Evolutionary conservation across 75 land plant species (phyloP).

Genomic region (Selaginella tamariscina): DNA sequence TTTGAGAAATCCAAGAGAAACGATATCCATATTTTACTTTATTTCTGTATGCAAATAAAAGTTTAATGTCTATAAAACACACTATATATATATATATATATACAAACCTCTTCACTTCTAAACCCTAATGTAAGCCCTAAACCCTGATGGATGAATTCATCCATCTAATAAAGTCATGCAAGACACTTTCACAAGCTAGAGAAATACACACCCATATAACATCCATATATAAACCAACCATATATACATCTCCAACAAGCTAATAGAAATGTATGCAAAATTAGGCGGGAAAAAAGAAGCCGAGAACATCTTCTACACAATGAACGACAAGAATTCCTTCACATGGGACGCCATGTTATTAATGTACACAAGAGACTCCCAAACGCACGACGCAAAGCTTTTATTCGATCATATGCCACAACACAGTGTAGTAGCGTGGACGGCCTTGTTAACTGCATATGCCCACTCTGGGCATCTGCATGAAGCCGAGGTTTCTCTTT

Average conservation of each 20-base stretch:
- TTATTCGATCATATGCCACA: neutral
- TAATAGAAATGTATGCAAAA: neutral
- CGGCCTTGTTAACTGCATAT: neutral
- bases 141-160: too few relatives aligned
- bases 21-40: too few relatives aligned
- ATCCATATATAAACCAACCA: neutral
- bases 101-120: too few relatives aligned
- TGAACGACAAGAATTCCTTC: neutral
- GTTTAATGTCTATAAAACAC: too few relatives aligned
- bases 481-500: neutral
- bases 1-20: too few relatives aligned
- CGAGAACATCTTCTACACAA: neutral
- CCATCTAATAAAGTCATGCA: too few relatives aligned
- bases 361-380: neutral
- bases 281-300: neutral
- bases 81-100: too few relatives aligned
- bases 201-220: neutral
- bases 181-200: too few relatives aligned
- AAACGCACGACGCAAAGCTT: neutral
- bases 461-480: neutral
- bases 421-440: neutral
- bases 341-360: neutral
- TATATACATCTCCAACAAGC: neutral
- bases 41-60: too few relatives aligned
- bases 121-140: too few relatives aligned